phyloP scores from a whole-genome alignment of 2,329 filamentous ascomycete species.

The Cercospora brassicicola region DNA sequence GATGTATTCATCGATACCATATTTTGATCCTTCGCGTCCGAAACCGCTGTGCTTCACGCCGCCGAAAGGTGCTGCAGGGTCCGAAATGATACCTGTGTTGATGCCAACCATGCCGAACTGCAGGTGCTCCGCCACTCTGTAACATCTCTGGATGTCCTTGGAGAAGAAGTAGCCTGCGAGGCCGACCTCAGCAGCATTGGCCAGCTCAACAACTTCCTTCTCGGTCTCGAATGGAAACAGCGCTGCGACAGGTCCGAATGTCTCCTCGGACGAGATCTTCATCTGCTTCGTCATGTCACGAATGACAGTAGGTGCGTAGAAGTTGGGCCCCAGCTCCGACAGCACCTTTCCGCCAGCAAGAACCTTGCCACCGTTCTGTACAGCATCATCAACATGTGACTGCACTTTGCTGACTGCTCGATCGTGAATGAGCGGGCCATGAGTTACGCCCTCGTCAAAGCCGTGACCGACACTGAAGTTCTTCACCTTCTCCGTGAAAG shows the following conservation, averaged over 20 bases:
- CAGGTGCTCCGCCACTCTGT: slow-evolving; percentile 43
- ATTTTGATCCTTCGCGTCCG: slow-evolving; percentile 73
- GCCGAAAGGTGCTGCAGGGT: slow-evolving; percentile 58
- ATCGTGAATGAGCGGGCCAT: slow-evolving; percentile 81
- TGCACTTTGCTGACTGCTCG: slow-evolving; percentile 76
- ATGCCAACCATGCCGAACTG: slow-evolving; percentile 44
- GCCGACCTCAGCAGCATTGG: slow-evolving; percentile 26
- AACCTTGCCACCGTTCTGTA: slow-evolving; percentile 53
- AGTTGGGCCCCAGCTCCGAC: slow-evolving; percentile 43
- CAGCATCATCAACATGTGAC: slow-evolving; percentile 73
- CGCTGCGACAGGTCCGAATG: slow-evolving; percentile 31
- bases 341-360: slow-evolving; percentile 18
- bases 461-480: slow-evolving; percentile 72
- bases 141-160: slow-evolving; percentile 39
- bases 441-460: slow-evolving; percentile 66
- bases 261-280: slow-evolving; percentile 31
- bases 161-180: slow-evolving; percentile 40
- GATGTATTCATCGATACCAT: slow-evolving; percentile 75
- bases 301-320: slow-evolving; percentile 32
- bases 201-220: slow-evolving; percentile 26
- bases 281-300: slow-evolving; percentile 27
- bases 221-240: slow-evolving; percentile 33
- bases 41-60: slow-evolving; percentile 82
- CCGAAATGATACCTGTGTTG: slow-evolving; percentile 33
- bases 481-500: slow-evolving; percentile 53